phyloP scores from a whole-genome alignment of 148 eudicot genomes.

The Camellia sinensis region DNA sequence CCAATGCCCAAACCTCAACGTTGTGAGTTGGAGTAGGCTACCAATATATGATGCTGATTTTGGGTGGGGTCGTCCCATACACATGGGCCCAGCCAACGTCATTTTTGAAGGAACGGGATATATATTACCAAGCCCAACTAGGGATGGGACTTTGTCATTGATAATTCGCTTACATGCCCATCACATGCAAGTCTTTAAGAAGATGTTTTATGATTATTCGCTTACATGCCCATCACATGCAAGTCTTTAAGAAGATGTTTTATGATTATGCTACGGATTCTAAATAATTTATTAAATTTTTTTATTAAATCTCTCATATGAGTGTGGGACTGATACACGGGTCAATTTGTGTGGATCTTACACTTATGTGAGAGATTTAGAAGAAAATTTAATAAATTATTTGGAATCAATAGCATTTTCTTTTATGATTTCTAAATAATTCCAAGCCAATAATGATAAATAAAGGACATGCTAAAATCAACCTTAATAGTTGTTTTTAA shows the following conservation, averaged over 20 bases:
- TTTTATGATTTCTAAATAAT: too few species aligned
- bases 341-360: too few species aligned
- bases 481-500: too few species aligned
- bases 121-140: conserved; percentile 12
- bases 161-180: background rate
- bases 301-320: too few species aligned
- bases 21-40: background rate
- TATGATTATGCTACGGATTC: background rate
- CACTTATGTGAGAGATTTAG: too few species aligned
- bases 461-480: too few species aligned
- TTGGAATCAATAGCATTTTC: too few species aligned
- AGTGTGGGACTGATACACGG: too few species aligned
- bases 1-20: conserved; percentile 6
- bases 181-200: conserved; percentile 9
- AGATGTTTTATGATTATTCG: background rate
- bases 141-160: background rate
- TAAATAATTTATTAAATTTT: too few species aligned
- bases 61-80: conserved; percentile 7
- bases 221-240: background rate
- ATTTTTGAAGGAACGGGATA: background rate
- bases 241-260: background rate
- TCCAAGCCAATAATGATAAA: too few species aligned
- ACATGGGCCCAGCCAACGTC: background rate
- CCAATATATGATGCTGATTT: conserved; percentile 9
- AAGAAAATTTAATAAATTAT: too few species aligned